Evolutionary conservation across 2,329 filamentous ascomycete species (phyloP).

Genomic region (Exophiala bonariae): DNA sequence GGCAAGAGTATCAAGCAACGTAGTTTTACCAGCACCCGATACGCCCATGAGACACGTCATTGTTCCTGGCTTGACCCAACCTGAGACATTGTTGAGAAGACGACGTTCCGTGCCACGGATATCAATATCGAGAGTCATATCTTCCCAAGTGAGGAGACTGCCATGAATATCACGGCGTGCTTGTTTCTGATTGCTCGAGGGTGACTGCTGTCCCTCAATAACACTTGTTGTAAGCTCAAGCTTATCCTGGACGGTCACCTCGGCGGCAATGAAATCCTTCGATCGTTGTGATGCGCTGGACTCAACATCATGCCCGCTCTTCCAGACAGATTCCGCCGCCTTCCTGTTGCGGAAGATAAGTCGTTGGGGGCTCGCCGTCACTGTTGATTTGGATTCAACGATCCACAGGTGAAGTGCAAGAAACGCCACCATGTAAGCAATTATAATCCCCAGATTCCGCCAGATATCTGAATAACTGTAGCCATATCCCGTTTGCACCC

Average conservation of each 20-base stretch:
- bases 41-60: constrained; percentile 62
- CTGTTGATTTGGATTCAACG: constrained; percentile 65
- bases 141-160: constrained; percentile 51
- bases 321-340: constrained; percentile 1
- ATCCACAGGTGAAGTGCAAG: constrained; percentile 63
- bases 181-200: constrained; percentile 6
- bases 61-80: constrained; percentile 56
- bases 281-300: constrained; percentile 14
- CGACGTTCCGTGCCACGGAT: constrained; percentile 51
- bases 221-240: constrained; percentile 31
- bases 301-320: constrained; percentile 18
- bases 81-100: constrained; percentile 55
- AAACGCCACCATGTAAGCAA: constrained; percentile 65
- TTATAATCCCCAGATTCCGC: constrained; percentile 69
- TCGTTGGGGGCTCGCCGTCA: constrained; percentile 64
- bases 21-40: constrained; percentile 62
- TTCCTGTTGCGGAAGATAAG: constrained; percentile 59
- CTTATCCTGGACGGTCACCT: not conserved
- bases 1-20: constrained; percentile 57
- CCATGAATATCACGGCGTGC: constrained; percentile 25
- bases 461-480: constrained; percentile 64
- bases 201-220: constrained; percentile 38
- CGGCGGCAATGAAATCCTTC: not conserved
- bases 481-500: constrained; percentile 55
- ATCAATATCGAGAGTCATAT: constrained; percentile 56